Evolutionary conservation across 352 stramenopile genomes (phyloP).

Genomic region (Saprolegnia diclina): DNA sequence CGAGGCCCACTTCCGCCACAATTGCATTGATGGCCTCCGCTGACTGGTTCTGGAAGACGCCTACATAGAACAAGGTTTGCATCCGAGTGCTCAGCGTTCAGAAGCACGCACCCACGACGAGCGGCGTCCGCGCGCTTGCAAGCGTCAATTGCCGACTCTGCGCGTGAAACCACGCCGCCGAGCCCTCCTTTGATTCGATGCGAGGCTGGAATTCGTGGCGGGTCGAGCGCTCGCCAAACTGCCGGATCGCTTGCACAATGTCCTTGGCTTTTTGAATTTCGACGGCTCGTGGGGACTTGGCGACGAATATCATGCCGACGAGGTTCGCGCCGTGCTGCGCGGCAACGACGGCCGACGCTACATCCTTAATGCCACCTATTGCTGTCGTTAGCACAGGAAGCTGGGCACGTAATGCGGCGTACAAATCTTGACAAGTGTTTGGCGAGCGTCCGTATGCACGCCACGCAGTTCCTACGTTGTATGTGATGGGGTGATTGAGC

Average conservation of each 20-base stretch:
- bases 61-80: slow-evolving; percentile 52
- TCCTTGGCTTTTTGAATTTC: slow-evolving; percentile 73
- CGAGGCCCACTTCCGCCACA: slow-evolving; percentile 86
- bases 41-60: slow-evolving; percentile 96
- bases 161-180: slow-evolving; percentile 71
- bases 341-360: slow-evolving; percentile 89
- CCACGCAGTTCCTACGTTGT: slow-evolving; percentile 17
- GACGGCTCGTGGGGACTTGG: slow-evolving; percentile 88
- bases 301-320: slow-evolving; percentile 96
- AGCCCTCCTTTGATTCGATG: slow-evolving; percentile 30
- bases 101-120: slow-evolving; percentile 71
- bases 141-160: slow-evolving; percentile 59
- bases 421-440: slow-evolving; percentile 89
- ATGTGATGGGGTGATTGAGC: neutral
- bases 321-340: slow-evolving; percentile 91
- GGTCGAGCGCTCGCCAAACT: slow-evolving; percentile 90
- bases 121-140: slow-evolving; percentile 61
- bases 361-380: slow-evolving; percentile 82
- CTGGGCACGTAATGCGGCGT: neutral
- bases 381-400: neutral
- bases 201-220: slow-evolving; percentile 37
- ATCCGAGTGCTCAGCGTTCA: neutral
- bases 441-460: neutral
- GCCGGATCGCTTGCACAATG: slow-evolving; percentile 88
- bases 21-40: slow-evolving; percentile 88